Conservation (phyloP, 2,329 filamentous ascomycete genomes). For the Penicillium fuscoglaucum region DNA sequence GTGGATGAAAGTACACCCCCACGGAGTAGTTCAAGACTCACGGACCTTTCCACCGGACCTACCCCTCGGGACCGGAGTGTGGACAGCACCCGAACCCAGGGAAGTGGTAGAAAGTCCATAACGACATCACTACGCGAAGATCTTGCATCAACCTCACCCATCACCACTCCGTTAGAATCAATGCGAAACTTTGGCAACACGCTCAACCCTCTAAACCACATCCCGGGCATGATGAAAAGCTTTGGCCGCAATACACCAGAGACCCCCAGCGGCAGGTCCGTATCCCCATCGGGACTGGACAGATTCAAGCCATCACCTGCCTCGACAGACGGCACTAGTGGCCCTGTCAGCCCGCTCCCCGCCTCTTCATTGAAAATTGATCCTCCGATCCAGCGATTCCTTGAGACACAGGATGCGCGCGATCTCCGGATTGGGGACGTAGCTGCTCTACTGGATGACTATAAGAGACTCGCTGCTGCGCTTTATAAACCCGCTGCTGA, state of each 20-base stretch:
- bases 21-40: slow-evolving; percentile 42
- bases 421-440: slow-evolving; percentile 75
- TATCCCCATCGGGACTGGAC: slow-evolving; percentile 42
- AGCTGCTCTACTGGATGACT: slow-evolving; percentile 69
- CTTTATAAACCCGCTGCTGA: slow-evolving; percentile 52
- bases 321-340: slow-evolving; percentile 19
- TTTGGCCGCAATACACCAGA: slow-evolving; percentile 60
- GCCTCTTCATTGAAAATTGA: slow-evolving; percentile 32
- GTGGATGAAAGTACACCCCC: slow-evolving; percentile 36
- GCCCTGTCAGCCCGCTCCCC: slow-evolving; percentile 10
- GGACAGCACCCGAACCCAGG: slow-evolving; percentile 59
- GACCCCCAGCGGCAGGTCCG: slow-evolving; percentile 46
- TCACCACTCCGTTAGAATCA: slow-evolving; percentile 69
- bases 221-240: slow-evolving; percentile 74
- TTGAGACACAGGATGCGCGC: slow-evolving; percentile 68
- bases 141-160: slow-evolving; percentile 19
- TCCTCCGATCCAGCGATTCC: slow-evolving; percentile 70
- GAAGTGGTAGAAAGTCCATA: slow-evolving; percentile 45
- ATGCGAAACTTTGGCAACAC: slow-evolving; percentile 78
- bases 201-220: slow-evolving; percentile 77
- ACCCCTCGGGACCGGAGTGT: slow-evolving; percentile 68
- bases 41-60: slow-evolving; percentile 69
- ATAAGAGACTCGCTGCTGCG: slow-evolving; percentile 67
- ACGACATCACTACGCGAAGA: slow-evolving; percentile 28
- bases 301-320: slow-evolving; percentile 35